Conservation (phyloP, 495 filamentous ascomycete species). For the Talaromyces ruber region DNA sequence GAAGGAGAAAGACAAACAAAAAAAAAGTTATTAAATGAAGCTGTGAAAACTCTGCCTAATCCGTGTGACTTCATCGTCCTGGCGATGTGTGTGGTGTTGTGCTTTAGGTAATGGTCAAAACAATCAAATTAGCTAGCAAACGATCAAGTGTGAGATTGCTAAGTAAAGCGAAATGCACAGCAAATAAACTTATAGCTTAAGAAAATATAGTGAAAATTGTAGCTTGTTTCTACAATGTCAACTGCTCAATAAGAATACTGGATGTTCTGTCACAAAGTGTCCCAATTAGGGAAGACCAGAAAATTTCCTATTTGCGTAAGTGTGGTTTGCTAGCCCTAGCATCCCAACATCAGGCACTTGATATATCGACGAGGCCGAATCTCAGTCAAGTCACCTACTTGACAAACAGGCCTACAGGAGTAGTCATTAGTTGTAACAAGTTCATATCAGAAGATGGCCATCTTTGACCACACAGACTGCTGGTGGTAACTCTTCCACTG, state of each 20-base stretch:
- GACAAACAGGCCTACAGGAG: not conserved
- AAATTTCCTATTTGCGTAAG: slow-evolving; percentile 5
- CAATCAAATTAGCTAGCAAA: not conserved
- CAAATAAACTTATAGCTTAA: not conserved
- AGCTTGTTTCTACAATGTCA: not conserved
- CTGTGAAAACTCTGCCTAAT: not conserved
- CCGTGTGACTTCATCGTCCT: not conserved
- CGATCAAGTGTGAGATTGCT: not conserved
- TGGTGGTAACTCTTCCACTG: not conserved
- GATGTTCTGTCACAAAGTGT: not conserved
- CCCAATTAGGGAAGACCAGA: not conserved
- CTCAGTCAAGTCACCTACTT: not conserved
- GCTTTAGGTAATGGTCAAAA: not conserved
- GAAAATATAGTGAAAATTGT: not conserved
- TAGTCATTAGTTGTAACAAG: too few relatives aligned
- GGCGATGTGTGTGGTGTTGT: not conserved
- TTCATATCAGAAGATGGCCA: not conserved
- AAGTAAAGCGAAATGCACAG: not conserved
- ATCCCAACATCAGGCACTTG: not conserved
- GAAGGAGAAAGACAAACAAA: slow-evolving; percentile 6
- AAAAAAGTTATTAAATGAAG: not conserved
- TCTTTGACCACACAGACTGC: not conserved
- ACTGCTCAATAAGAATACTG: not conserved
- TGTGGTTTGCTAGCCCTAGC: not conserved
- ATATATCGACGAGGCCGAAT: not conserved